These are phyloP conservation scores for Ophiostoma quercus DNA, from an alignment of 2,329 filamentous ascomycete genomes.

Conservation along the genomic window DNA sequence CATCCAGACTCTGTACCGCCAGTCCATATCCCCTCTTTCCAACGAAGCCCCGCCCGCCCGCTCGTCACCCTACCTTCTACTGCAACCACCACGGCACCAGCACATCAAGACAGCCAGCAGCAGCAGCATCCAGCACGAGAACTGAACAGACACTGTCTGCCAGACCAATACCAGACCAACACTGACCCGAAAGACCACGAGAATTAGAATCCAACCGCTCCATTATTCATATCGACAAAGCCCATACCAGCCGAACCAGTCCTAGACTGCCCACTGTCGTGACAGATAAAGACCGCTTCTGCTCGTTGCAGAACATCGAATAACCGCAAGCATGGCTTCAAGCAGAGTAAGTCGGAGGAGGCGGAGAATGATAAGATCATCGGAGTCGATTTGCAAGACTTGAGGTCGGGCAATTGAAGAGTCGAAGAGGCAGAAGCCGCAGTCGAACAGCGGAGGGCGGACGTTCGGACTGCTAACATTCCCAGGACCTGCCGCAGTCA, in stretches of 20 bases:
- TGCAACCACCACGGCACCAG: background rate
- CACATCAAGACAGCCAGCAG: background rate
- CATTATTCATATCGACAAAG: slow-evolving; percentile 3
- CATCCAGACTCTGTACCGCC: background rate
- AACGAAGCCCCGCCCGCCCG: slow-evolving; percentile 11
- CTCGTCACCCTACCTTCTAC: slow-evolving; percentile 9
- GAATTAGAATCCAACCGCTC: background rate
- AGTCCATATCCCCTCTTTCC: background rate
- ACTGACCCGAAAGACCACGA: background rate
- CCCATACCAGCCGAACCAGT: background rate
- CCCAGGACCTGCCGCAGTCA: slow-evolving; percentile 55
- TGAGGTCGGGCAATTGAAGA: background rate
- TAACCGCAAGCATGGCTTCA: slow-evolving; percentile 32
- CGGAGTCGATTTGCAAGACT: background rate
- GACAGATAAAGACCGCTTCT: background rate
- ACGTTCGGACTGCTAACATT: slow-evolving; percentile 22
- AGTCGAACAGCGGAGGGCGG: background rate
- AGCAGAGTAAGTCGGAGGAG: slow-evolving; percentile 28
- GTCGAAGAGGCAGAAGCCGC: too few species aligned
- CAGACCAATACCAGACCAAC: background rate
- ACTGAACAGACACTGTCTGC: background rate
- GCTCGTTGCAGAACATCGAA: background rate
- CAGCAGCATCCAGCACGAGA: background rate
- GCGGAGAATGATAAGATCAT: background rate
- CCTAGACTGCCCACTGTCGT: background rate